phyloP scores from a whole-genome alignment of 2,329 filamentous ascomycete genomes.

The Aspergillus cejpii region DNA sequence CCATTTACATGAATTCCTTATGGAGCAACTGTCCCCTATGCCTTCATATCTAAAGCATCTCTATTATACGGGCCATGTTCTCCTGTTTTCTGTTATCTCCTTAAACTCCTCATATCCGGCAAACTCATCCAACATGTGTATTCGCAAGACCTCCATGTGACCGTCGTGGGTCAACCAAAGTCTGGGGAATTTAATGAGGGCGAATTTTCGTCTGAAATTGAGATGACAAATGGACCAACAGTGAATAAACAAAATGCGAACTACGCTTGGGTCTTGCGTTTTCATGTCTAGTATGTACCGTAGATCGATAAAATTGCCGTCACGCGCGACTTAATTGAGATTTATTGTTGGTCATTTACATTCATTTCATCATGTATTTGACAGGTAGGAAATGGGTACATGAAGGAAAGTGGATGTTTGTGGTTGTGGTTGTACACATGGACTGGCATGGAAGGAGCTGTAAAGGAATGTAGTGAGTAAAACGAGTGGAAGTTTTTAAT shows the following conservation, averaged over 20 bases:
- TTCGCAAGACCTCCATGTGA: constrained; percentile 3
- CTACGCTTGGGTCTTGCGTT: too few relatives aligned
- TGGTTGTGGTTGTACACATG: too few relatives aligned
- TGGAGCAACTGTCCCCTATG: constrained; percentile 6
- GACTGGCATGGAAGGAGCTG: too few relatives aligned
- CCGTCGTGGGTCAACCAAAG: constrained; percentile 1
- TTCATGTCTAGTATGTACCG: too few relatives aligned
- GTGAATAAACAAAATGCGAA: constrained; percentile 11
- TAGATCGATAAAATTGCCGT: too few relatives aligned
- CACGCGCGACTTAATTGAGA: too few relatives aligned
- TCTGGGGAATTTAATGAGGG: constrained; percentile 9
- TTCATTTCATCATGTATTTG: too few relatives aligned
- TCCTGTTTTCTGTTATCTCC: constrained; percentile 9
- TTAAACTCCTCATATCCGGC: constrained; percentile 10
- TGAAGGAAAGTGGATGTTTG: too few relatives aligned
- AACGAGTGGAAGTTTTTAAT: too few relatives aligned
- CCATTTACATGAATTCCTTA: constrained; percentile 9
- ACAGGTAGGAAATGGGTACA: too few relatives aligned
- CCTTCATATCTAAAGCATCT: constrained; percentile 9
- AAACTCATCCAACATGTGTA: constrained; percentile 13
- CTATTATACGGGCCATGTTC: constrained; percentile 10
- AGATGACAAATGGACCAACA: constrained; percentile 8
- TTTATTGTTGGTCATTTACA: too few relatives aligned
- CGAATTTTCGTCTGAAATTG: constrained; percentile 10
- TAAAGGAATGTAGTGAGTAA: too few relatives aligned